Base-by-base conservation (phyloP, 495 filamentous ascomycete species). In the Cercophora scortea region DNA sequence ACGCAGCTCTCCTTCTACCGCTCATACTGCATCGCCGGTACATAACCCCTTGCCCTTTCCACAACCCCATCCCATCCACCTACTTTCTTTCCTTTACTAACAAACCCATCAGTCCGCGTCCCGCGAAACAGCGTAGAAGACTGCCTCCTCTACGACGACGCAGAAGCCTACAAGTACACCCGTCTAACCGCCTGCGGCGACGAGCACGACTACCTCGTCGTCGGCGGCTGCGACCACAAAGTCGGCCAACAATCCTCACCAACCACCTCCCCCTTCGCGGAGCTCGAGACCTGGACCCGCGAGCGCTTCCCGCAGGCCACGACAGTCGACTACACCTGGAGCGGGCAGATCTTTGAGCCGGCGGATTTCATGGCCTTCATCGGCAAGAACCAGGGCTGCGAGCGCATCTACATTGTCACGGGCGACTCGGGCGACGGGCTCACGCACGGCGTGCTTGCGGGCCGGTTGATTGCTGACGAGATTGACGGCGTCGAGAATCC, bases 151-250 rank as follows among this genome's bases (percentile, higher is more conserved):
- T 81, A 82, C 59, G 76, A 82, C 62, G 66, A 70, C 13, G 77
- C 72, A 1, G 74, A 81, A 3, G 61, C 58, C 13, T 82, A 82
- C 64, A 71, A 78, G 50, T 82, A 82, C 52, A 60, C 76, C 2
- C 69, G 76, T 0, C 64, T 81, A 8, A 82, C 79, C 0, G 64
- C 52, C 0, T 81, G 78, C 59, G 71, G 72, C 40, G 73, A 78
- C 36, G 61, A 72, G 36, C 58, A 82, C 47, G 78, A 82, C 47
- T 83, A 82, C 62, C 34, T 83, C 39, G 62, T 84, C 3, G 63
- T 80, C n/a, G 79, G 79, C 6, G 79, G 80, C 1, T 72, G 74
- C 53, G 80, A 83, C 55, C 81, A 84, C 68, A 79, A 79, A 61
- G 80, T 83, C 35, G 78, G 80, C 0, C 78, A 83, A 53, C 77